Evolutionary conservation across 2,329 filamentous ascomycete species (phyloP).

Genomic region (Claviceps sp.): DNA sequence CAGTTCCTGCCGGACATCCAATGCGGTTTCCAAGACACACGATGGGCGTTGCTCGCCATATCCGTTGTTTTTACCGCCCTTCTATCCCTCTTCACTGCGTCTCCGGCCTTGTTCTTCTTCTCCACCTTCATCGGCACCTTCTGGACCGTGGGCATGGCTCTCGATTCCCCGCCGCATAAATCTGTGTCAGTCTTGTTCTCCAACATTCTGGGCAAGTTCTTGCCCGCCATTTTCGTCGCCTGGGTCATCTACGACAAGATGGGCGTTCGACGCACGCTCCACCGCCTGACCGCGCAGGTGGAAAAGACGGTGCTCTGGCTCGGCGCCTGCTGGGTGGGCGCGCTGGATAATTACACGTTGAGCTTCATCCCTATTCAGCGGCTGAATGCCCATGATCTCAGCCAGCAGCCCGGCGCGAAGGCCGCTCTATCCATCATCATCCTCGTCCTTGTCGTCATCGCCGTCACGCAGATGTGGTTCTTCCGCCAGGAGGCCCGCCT

Average conservation of each 20-base stretch:
- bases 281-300: constrained; percentile 63
- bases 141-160: constrained; percentile 79
- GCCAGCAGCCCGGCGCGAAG: constrained; percentile 78
- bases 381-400: constrained; percentile 78
- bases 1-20: constrained; percentile 54
- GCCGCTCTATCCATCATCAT: constrained; percentile 70
- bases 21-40: constrained; percentile 60
- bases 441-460: constrained; percentile 52
- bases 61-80: constrained; percentile 67
- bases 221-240: constrained; percentile 77
- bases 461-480: constrained; percentile 66
- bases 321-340: constrained; percentile 79
- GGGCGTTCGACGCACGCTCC: constrained; percentile 57
- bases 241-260: constrained; percentile 83
- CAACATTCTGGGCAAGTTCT: constrained; percentile 62
- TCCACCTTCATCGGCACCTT: constrained; percentile 71
- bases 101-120: constrained; percentile 72
- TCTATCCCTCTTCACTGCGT: constrained; percentile 70
- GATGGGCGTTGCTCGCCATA: constrained; percentile 74
- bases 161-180: constrained; percentile 63
- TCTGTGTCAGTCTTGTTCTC: constrained; percentile 62
- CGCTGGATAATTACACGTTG: constrained; percentile 89
- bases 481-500: constrained; percentile 78
- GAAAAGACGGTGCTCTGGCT: constrained; percentile 89
- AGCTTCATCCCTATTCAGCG: constrained; percentile 87